Conservation (phyloP, 2,329 filamentous ascomycete species). For the Venturiaceae sp. region DNA sequence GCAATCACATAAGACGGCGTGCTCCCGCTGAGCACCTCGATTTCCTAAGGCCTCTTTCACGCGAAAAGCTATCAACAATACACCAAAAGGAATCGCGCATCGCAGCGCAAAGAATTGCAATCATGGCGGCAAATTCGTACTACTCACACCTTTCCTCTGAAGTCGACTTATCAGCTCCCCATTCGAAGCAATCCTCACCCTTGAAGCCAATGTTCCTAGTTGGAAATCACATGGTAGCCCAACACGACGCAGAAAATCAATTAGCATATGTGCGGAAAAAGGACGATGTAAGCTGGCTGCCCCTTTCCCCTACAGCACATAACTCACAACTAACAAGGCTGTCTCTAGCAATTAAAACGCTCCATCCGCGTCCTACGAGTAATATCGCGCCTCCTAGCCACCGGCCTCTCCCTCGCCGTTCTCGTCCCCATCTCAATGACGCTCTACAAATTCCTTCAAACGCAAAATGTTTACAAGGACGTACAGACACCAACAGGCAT, state of each 20-base stretch:
- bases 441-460: constrained; percentile 27
- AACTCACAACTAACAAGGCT: neutral
- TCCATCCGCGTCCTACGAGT: constrained; percentile 28
- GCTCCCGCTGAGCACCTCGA: neutral
- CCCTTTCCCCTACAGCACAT: neutral
- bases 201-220: neutral
- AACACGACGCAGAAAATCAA: neutral
- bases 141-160: neutral
- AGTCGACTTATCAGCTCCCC: neutral
- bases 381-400: constrained; percentile 22
- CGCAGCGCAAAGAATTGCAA: neutral
- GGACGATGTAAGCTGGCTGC: neutral
- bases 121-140: neutral
- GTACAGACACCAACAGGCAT: constrained; percentile 10
- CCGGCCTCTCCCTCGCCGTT: constrained; percentile 23
- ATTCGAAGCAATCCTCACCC: neutral
- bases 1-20: neutral
- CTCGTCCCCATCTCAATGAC: constrained; percentile 27
- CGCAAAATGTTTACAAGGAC: constrained; percentile 18
- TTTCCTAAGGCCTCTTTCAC: neutral
- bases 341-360: constrained; percentile 19
- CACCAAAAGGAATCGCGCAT: neutral
- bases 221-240: neutral
- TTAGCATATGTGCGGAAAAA: neutral
- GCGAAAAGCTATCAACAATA: neutral